Evolutionary conservation across 2,329 filamentous ascomycete genomes (phyloP), one percentile per base, ranked within the genome.

Genomic region (Fusarium multiceps): DNA sequence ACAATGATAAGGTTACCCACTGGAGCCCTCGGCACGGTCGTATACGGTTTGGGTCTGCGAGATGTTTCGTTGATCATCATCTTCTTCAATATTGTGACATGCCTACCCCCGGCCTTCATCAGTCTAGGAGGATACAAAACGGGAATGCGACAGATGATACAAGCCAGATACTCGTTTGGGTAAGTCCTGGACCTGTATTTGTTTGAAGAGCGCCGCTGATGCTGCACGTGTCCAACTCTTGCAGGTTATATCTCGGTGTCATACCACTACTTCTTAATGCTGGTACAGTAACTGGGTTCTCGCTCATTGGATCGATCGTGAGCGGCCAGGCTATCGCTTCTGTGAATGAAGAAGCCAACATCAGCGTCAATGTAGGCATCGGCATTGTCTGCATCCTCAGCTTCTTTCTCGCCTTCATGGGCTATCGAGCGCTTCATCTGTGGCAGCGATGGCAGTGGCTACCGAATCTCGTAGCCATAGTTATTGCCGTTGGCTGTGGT

Each of bases 161-260:
- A 88, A 69, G 86, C 88, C n/a, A 82, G 88, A 30, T 90, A 88
- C 76, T 84, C 85, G 1, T 90, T 88, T 72, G 87, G 86, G 81
- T 86, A 45, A 30, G 71, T 42, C 30, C 27, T 14, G 21, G 16
- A 12, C 25, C 10, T 43, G 27, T 27, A 12, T 40, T 50, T 13
- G 11, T 25, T 34, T 11, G n/a, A 18, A 21, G 25, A 6, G 14
- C 30, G 12, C 20, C 28, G 34, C 56, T 74, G 59, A 75, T 43
- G 21, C 18, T 27, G 25, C 7, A 23, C 11, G 32, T 16, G 7
- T 41, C 13, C 14, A 37, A 7, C 10, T 10, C 12, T 23, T 4
- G 18, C 30, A 82, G 82, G 2, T 74, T 82, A 18, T 87, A 87
- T 75, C 79, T 87, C 11, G 83, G 85, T 20, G 83, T 81, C 0